Base-by-base conservation (phyloP, 306 rosid genomes). In the Crotalaria pallida region DNA sequence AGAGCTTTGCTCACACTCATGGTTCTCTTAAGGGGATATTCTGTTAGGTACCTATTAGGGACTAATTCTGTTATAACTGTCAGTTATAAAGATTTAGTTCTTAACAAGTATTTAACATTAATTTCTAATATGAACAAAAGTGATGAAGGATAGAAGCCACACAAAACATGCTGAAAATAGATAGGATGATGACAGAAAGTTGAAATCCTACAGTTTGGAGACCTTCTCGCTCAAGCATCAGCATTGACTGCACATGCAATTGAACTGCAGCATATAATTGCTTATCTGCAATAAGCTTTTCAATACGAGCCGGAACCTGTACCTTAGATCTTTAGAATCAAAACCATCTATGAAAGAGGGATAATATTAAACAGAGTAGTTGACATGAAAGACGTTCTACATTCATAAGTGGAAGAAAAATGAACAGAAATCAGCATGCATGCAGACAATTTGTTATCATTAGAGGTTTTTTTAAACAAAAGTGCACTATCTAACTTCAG, bases 251-350 rank as follows among this genome's bases (percentile, higher is more conserved):
- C 72, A 89, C 91, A 65, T 87, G 92, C 81, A 91, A 83, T 69
- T 95, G 99, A 83, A 95, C 89, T 1, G 97, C 97, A 50, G 97
- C 99, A 84, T 95, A 95, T 75, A 80, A 89, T 85, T 95, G 97
- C 88, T 89, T 95, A 58, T 91, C 97, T 0, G 89, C 78, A 75
- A 95, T 91, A 66, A 89, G 88, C 74, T 95, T 88, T 84, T 95
- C 99, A 36, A 95, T 84, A 64, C 89, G 91, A 63, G 88, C 86
- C 2, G 99, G 99, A 86, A 95, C 99, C 99, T 95, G 88, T 74
- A 77, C 43, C 69, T 41, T 38, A 74, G 31, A 71, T 60, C 55
- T 66, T 76, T 24, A 80, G 60, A 67, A 69, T 79, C 66, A 66
- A 64, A 79, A 69, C 9, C 63, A 21, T 51, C 27, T 48, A 66